A percentile compares a stretch with the other conserved stretches of the same genome.
Evolutionary conservation across 2,329 filamentous ascomycete genomes (phyloP).

Genomic region (Hymenoscyphus fraxineus): DNA sequence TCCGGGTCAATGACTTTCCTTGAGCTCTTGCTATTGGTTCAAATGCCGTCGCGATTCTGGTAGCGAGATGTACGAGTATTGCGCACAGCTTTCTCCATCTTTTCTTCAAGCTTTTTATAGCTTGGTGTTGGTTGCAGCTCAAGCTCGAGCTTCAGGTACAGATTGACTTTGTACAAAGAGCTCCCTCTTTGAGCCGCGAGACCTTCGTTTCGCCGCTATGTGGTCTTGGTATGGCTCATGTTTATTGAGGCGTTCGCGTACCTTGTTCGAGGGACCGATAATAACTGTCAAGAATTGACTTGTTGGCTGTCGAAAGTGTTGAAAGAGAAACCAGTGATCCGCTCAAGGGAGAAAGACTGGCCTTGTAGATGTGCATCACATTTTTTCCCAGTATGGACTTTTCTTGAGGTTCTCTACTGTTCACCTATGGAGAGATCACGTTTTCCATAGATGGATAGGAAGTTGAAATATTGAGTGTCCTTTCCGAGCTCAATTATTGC

Average conservation of each 20-base stretch:
- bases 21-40: background rate
- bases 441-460: no score
- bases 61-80: background rate
- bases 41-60: background rate
- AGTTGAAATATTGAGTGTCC: no score
- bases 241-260: background rate
- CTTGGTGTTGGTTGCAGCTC: background rate
- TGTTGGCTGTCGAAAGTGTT: background rate
- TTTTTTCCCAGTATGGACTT: no score
- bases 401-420: no score
- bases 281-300: background rate
- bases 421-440: no score
- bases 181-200: background rate
- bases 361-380: no score
- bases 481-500: no score
- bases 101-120: conserved; percentile 6
- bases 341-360: background rate
- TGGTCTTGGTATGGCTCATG: background rate
- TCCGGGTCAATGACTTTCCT: background rate
- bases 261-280: background rate
- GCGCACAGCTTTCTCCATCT: background rate
- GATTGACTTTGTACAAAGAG: background rate
- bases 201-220: background rate
- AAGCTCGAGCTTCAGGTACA: background rate
- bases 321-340: background rate